Conservation (phyloP, 2,329 filamentous ascomycete genomes). For the Neonectria sp. region DNA sequence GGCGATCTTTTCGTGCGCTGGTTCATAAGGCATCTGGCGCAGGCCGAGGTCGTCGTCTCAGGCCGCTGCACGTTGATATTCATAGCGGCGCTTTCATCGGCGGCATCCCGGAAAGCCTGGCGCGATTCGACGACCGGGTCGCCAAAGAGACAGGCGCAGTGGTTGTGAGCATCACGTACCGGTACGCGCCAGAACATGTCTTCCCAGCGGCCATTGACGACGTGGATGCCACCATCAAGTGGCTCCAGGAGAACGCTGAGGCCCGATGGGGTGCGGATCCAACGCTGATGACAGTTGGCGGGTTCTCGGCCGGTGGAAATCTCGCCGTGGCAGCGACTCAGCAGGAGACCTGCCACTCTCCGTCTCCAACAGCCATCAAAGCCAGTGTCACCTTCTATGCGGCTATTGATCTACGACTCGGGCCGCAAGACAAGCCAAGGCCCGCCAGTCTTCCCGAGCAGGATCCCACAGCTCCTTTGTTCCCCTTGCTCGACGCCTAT, state of each 20-base stretch:
- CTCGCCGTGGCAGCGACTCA: constrained; percentile 56
- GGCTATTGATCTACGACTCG: constrained; percentile 56
- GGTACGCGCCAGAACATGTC: constrained; percentile 65
- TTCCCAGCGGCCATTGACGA: constrained; percentile 66
- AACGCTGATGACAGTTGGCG: constrained; percentile 58
- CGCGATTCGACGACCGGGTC: constrained; percentile 52
- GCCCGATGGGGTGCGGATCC: constrained; percentile 55
- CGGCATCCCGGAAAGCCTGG: constrained; percentile 58
- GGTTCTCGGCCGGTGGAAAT: constrained; percentile 61
- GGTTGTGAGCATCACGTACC: constrained; percentile 65
- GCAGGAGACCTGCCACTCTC: constrained; percentile 40
- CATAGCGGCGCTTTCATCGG: constrained; percentile 62
- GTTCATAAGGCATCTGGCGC: constrained; percentile 51
- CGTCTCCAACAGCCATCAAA: constrained; percentile 50
- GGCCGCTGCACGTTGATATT: constrained; percentile 61
- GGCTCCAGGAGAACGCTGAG: constrained; percentile 56
- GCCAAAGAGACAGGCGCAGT: constrained; percentile 59
- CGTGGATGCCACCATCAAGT: constrained; percentile 59
- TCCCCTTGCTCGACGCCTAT: constrained; percentile 62
- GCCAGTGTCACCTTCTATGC: constrained; percentile 59
- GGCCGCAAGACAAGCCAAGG: constrained; percentile 58
- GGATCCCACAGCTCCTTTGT: constrained; percentile 57
- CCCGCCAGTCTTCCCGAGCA: constrained; percentile 50
- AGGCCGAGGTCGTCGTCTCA: constrained; percentile 39
- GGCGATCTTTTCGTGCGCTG: constrained; percentile 50